Evolutionary conservation across 352 stramenopile species (phyloP), one percentile per base, ranked within the genome.

Genomic region (Bremia lactucae): DNA sequence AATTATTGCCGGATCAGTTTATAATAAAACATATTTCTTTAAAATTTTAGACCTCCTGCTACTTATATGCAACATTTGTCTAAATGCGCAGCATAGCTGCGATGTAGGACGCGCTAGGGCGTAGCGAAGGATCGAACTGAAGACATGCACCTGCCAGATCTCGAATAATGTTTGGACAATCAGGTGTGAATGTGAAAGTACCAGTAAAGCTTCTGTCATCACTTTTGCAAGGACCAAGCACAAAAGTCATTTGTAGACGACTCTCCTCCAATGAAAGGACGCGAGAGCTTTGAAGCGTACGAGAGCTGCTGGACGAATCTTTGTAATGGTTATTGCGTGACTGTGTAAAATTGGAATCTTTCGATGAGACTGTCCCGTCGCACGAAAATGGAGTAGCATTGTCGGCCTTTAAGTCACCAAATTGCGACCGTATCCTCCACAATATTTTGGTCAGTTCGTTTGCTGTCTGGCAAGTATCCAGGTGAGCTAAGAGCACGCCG

Each of bases 41-140:
- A 49, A 43, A 42, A 49, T 33, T 58, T 19, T 0, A 8, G 14
- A 20, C 49, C 40, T 38, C 49, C 22, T 52, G 39, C 39, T 34
- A 45, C 36, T 44, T 8, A 19, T 3, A 39, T 21, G 23, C 15
- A 42, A 16, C 24, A 14, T 15, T 26, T 48, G 36, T 16, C 39
- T 66, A 72, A 14, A 46, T 58, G 45, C 69, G 68, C 33, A 88
- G 56, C 72, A 85, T 84, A n/a, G 71, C 72, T 39, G 70, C 62
- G 31, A 86, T 73, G 43, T 88, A 84, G 43, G 69, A 75, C 18
- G 76, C 71, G 19, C 71, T 86, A 16, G 76, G 76, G 14, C 76
- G 68, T 44, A 85, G 49, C 20, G 67, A 80, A 33, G 76, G 71
- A 44, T 88, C 76, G 38, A 71, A 75, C 18, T 86, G 70, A 15